Base-by-base conservation (phyloP, 169 alveolate species). In the Plasmodium gonderi region DNA sequence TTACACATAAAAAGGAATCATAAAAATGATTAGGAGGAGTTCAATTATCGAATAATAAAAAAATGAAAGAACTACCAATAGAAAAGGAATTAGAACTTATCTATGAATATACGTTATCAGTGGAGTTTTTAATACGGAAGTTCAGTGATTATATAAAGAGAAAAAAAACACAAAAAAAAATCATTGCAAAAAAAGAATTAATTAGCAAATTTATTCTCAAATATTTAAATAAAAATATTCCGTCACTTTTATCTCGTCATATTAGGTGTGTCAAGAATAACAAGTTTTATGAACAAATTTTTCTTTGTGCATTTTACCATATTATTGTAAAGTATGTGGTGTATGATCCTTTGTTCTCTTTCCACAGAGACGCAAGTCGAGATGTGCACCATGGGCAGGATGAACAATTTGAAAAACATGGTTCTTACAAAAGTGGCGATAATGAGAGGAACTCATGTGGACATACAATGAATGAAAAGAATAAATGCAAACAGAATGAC, bases 281-380 rank as follows among this genome's bases (percentile, higher is more conserved):
- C 12, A 69, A 47, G 1, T 83, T 83, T 38, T 83, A 83, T 45
- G 83, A 83, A 49, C 36, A 83, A 6, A 26, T 83, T 45, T 83
- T 83, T 72, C 38, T 83, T 5, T 83, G 92, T 42, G 64, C 83
- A n/a, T 83, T 69, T 72, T 83, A 83, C 65, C 92, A 83, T 69
- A 26, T 83, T 7, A 49, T 83, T 44, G 44, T 49, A 47, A 83
- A 83, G 38, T 83, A 69, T 40, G 65, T 83, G 17, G 31, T 44
- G 31, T 44, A 54, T 23, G 92, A 83, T 11, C 92, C 83, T 0
- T 26, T 83, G 17, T 83, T 83, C 77, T 5, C 8, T 45, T 17
- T 69, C 8, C 85, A 83, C 29, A 82, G 54, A 44, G 77, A 29
- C n/a, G 26, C 14, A 26, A 3, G 11, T 0, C 42, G 20, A 82